Evolutionary conservation across 805 yeast genomes (phyloP).

Genomic region (Suhomyces xylopsoci): DNA sequence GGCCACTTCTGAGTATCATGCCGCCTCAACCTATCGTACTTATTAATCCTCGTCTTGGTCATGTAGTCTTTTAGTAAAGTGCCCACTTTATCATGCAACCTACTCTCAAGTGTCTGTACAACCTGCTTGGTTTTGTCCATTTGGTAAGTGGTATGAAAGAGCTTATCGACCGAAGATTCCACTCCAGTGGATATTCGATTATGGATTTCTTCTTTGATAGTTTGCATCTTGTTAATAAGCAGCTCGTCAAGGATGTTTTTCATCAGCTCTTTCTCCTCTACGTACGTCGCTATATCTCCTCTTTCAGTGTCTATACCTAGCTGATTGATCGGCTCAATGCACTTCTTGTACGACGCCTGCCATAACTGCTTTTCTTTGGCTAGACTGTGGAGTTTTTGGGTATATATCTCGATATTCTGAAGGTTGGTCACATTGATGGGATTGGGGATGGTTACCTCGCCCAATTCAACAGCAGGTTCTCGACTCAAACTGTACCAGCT

Average conservation of each 20-base stretch:
- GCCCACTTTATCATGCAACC: conserved; percentile 19
- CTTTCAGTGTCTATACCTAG: neutral
- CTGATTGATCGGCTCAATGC: conserved; percentile 13
- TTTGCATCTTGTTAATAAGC: conserved; percentile 11
- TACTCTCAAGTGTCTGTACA: conserved; percentile 16
- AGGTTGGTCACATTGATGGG: conserved; percentile 54
- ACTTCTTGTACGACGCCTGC: conserved; percentile 29
- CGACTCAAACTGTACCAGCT: conserved; percentile 57
- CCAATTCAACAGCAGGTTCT: conserved; percentile 18
- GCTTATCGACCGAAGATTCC: conserved; percentile 34
- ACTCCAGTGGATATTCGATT: conserved; percentile 16
- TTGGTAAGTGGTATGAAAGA: conserved; percentile 31
- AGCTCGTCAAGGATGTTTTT: conserved; percentile 13
- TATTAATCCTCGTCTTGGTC: conserved; percentile 14
- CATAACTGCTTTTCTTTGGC: conserved; percentile 48
- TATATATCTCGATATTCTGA: conserved; percentile 46
- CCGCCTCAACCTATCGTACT: conserved; percentile 2
- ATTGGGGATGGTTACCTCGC: conserved; percentile 49
- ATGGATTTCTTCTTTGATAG: conserved; percentile 9
- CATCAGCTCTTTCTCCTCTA: conserved; percentile 7
- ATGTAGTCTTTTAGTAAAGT: conserved; percentile 19
- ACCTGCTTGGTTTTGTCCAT: conserved; percentile 23
- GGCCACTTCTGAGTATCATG: conserved; percentile 2
- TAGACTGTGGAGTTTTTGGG: conserved; percentile 42
- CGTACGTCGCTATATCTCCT: conserved; percentile 2